Percentiles rank a stretch among this genome's conserved stretches.
Evolutionary conservation across 2,329 filamentous ascomycete species (phyloP).

Genomic region (Claviceps citrina): DNA sequence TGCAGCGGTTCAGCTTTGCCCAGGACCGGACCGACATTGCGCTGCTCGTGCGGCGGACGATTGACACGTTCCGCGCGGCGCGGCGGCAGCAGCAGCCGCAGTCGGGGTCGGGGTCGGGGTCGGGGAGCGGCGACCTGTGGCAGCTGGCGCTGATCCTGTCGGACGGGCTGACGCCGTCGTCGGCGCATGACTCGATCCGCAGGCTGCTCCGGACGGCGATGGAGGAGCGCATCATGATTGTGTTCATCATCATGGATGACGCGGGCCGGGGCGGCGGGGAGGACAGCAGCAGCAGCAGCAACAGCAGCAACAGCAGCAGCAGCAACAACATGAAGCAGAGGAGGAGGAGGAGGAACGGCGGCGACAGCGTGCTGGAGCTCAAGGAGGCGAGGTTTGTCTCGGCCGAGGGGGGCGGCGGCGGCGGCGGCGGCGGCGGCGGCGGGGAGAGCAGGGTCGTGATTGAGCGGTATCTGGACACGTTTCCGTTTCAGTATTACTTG

Average conservation of each 20-base stretch:
- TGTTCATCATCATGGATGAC: slow-evolving; percentile 90
- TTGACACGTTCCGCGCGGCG: slow-evolving; percentile 68
- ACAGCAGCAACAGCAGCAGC: too few species aligned
- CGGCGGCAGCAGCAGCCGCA: slow-evolving; percentile 49
- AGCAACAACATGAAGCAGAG: too few species aligned
- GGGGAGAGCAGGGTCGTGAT: slow-evolving; percentile 58
- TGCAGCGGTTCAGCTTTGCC: slow-evolving; percentile 71
- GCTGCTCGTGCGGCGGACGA: slow-evolving; percentile 59
- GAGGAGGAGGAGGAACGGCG: slow-evolving; percentile 28
- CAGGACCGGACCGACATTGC: slow-evolving; percentile 79
- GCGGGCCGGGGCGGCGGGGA: slow-evolving; percentile 31
- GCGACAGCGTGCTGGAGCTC: slow-evolving; percentile 67
- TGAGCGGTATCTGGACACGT: slow-evolving; percentile 83
- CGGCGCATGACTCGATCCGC: slow-evolving; percentile 67
- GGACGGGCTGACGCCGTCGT: slow-evolving; percentile 75
- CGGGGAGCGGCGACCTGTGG: slow-evolving; percentile 59
- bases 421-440: slow-evolving; percentile 26
- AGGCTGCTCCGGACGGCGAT: slow-evolving; percentile 73
- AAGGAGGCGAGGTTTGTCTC: slow-evolving; percentile 72
- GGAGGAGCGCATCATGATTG: slow-evolving; percentile 92
- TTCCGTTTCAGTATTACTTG: slow-evolving; percentile 93
- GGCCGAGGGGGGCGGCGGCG: slow-evolving; percentile 29
- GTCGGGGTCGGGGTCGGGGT: slow-evolving; percentile 18
- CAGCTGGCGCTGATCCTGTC: slow-evolving; percentile 87
- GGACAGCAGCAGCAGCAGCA: too few species aligned